A percentile compares a stretch with the other conserved stretches of the same genome.
These are phyloP conservation scores for Trichoderma sp. DNA, from an alignment of 2,329 filamentous ascomycete genomes.

Conservation along the genomic window DNA sequence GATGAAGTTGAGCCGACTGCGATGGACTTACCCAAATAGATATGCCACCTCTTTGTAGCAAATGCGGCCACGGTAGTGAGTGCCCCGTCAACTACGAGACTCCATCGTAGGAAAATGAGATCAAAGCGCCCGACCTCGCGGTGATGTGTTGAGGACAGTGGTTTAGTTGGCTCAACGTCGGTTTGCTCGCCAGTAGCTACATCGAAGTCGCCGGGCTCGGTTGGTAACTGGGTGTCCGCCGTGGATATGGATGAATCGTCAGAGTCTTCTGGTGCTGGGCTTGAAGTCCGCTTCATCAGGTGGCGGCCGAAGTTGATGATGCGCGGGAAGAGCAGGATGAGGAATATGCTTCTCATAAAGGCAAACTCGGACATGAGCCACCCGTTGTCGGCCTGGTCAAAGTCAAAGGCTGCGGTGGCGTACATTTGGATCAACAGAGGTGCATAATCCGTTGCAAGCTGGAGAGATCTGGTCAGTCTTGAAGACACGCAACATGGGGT, in stretches of 20 bases:
- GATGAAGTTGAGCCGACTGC: too few species aligned
- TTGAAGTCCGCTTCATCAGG: slow-evolving; percentile 17
- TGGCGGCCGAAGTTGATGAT: slow-evolving; percentile 54
- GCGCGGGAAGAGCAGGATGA: slow-evolving; percentile 58
- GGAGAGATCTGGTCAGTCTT: not conserved
- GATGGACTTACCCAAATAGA: slow-evolving; percentile 58
- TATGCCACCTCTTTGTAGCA: slow-evolving; percentile 66
- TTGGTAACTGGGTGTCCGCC: slow-evolving; percentile 38
- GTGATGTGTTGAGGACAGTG: slow-evolving; percentile 39
- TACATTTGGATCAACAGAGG: slow-evolving; percentile 65
- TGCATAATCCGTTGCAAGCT: slow-evolving; percentile 69
- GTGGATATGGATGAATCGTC: slow-evolving; percentile 7
- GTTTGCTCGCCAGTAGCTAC: slow-evolving; percentile 46
- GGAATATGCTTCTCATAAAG: slow-evolving; percentile 57
- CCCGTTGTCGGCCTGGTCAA: slow-evolving; percentile 59
- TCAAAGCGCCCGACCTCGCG: slow-evolving; percentile 64
- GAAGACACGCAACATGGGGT: not conserved
- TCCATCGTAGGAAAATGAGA: slow-evolving; percentile 68
- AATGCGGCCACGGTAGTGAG: slow-evolving; percentile 67
- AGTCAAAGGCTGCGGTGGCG: slow-evolving; percentile 58
- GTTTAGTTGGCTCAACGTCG: slow-evolving; percentile 50
- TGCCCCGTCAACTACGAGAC: slow-evolving; percentile 65
- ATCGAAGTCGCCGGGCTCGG: slow-evolving; percentile 48
- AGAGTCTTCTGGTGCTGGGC: not conserved
- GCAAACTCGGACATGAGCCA: slow-evolving; percentile 61